Conservation (phyloP, 1,284 basidiomycete genomes). For the Cutaneotrichosporon mucoides region DNA sequence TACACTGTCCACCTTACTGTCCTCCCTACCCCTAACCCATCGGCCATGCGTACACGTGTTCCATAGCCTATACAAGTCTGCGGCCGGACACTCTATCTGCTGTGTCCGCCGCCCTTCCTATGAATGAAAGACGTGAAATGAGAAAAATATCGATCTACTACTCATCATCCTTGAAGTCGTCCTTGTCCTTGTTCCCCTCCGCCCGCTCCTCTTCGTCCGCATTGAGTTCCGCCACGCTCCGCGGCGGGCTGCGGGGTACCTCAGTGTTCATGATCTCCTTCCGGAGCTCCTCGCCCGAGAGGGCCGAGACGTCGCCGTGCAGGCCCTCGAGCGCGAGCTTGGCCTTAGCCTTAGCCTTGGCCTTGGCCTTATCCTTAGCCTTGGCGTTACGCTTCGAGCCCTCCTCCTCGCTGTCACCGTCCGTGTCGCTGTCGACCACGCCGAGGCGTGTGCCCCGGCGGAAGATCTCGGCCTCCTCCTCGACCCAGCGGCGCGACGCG, state of each 20-base stretch:
- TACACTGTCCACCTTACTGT: too few relatives aligned
- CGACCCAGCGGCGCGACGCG: slow-evolving; percentile 67
- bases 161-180: background rate
- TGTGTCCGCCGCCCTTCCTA: too few relatives aligned
- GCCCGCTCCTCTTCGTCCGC: background rate
- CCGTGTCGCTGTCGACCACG: slow-evolving; percentile 60
- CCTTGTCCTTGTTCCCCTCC: background rate
- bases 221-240: slow-evolving; percentile 22
- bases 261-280: slow-evolving; percentile 44
- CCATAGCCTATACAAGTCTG: slow-evolving; percentile 1
- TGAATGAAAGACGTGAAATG: too few relatives aligned
- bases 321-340: background rate
- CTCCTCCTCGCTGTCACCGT: slow-evolving; percentile 56
- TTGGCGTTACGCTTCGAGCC: too few relatives aligned
- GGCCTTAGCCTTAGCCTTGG: background rate
- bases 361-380: background rate
- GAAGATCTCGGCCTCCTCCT: slow-evolving; percentile 88
- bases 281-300: slow-evolving; percentile 16
- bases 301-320: background rate
- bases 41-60: background rate
- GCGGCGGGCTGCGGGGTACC: slow-evolving; percentile 42
- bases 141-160: too few relatives aligned
- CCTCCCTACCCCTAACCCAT: too few relatives aligned
- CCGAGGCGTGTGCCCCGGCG: slow-evolving; percentile 77
- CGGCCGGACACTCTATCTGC: background rate